These are phyloP conservation scores for Chaetomium tenue DNA, from an alignment of 495 filamentous ascomycete species.

Conservation along the genomic window DNA sequence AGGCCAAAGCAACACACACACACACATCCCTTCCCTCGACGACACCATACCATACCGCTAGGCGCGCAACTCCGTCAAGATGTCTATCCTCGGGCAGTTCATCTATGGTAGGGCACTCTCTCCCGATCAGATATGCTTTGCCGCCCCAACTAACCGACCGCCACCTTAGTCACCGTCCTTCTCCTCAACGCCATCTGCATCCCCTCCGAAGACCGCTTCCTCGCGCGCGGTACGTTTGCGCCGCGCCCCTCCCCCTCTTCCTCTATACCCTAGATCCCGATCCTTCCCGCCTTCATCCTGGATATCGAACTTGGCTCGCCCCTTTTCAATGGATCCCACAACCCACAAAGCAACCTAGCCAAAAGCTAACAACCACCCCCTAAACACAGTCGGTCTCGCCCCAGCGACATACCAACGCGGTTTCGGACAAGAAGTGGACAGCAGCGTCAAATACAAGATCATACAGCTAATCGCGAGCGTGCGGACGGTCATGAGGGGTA, in stretches of 20 bases:
- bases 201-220: conserved; percentile 95
- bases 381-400: conserved; percentile 86
- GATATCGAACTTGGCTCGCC: too few species aligned
- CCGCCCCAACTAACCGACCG: background rate
- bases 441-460: conserved; percentile 81
- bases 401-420: conserved; percentile 60
- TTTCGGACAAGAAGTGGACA: conserved; percentile 69
- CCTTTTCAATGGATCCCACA: background rate
- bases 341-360: background rate
- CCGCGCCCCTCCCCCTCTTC: background rate
- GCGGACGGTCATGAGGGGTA: conserved; percentile 92
- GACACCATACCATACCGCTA: background rate
- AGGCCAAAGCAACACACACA: background rate
- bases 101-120: conserved; percentile 16
- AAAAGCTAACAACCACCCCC: conserved; percentile 9
- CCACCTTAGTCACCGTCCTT: conserved; percentile 65
- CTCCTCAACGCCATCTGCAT: conserved; percentile 92
- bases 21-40: background rate
- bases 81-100: conserved; percentile 24
- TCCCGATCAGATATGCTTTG: background rate
- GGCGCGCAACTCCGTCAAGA: conserved; percentile 13
- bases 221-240: conserved; percentile 75
- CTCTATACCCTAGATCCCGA: background rate
- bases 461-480: conserved; percentile 89
- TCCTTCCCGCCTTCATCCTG: background rate